phyloP scores from a whole-genome alignment of 257 asterid species.

The Plantago elongata region DNA sequence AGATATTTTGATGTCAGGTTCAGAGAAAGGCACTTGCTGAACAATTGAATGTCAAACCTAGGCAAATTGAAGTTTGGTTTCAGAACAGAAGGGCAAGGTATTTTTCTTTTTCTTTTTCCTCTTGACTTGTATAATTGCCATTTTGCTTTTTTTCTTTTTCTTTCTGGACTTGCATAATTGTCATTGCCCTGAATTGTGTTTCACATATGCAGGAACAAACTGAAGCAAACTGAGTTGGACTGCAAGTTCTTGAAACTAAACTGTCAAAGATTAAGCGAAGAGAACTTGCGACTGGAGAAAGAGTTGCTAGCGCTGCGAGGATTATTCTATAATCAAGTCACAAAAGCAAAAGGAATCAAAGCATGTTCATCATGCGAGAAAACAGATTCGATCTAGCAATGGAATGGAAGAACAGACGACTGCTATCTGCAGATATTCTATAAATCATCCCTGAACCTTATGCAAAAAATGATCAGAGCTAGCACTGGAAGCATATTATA shows the following conservation, averaged over 20 bases:
- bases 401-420: no score
- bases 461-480: no score
- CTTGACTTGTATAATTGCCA: not conserved
- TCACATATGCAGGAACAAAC: conserved; percentile 40
- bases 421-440: no score
- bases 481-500: no score
- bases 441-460: no score
- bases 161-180: not conserved
- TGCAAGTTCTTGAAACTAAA: conserved; percentile 43
- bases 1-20: conserved; percentile 28
- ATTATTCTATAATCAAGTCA: no score
- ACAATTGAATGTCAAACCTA: conserved; percentile 38
- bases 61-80: conserved; percentile 74
- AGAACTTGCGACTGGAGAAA: conserved; percentile 40
- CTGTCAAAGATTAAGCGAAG: conserved; percentile 41
- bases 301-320: conserved; percentile 36
- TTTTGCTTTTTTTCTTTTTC: no score
- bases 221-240: conserved; percentile 65
- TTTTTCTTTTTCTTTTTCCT: not conserved
- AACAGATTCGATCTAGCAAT: no score
- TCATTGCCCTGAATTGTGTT: not conserved
- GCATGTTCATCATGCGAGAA: no score
- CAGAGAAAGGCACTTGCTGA: conserved; percentile 46
- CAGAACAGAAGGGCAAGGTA: conserved; percentile 69
- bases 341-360: no score